phyloP scores from a whole-genome alignment of 225 moss, liverwort and hornwort genomes.

The Anthoceros angustus region DNA sequence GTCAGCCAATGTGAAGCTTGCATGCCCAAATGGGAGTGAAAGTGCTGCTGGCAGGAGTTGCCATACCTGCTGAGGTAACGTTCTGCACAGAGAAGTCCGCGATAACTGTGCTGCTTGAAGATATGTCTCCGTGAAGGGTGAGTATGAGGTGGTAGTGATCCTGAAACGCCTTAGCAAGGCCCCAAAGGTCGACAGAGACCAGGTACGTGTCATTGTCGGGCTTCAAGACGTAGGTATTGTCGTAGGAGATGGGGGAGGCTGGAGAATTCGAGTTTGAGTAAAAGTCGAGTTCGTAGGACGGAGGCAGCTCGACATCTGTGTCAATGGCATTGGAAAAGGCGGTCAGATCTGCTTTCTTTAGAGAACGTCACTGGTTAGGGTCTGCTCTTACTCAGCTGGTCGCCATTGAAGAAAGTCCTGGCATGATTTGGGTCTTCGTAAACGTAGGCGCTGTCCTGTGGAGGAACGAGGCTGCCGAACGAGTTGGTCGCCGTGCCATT shows the following conservation, averaged over 20 bases:
- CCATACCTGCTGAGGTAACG: not conserved
- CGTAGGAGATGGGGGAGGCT: not conserved
- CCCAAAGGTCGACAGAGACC: not conserved
- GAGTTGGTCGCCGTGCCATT: not conserved
- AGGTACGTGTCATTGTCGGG: not conserved
- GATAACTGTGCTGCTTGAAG: not conserved
- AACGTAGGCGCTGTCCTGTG: not conserved
- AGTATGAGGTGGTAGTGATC: not conserved
- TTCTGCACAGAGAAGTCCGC: not conserved
- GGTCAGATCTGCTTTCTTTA: not conserved
- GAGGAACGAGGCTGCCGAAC: not conserved
- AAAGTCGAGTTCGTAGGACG: not conserved
- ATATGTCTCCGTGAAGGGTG: not conserved
- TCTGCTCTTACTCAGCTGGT: not conserved
- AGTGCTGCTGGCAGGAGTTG: too few relatives aligned
- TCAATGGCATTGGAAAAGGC: not conserved
- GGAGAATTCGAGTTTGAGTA: not conserved
- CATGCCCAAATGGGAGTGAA: too few relatives aligned
- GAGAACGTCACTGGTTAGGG: not conserved
- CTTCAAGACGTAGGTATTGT: not conserved
- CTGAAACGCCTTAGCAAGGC: not conserved
- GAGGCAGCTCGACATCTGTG: not conserved
- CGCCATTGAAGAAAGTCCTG: not conserved
- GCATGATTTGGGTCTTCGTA: not conserved
- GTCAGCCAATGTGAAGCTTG: too few relatives aligned